Evolutionary conservation across 148 eudicot species (phyloP), one percentile per base, ranked within the genome.

Genomic region (Rhododendron kiyosumense): DNA sequence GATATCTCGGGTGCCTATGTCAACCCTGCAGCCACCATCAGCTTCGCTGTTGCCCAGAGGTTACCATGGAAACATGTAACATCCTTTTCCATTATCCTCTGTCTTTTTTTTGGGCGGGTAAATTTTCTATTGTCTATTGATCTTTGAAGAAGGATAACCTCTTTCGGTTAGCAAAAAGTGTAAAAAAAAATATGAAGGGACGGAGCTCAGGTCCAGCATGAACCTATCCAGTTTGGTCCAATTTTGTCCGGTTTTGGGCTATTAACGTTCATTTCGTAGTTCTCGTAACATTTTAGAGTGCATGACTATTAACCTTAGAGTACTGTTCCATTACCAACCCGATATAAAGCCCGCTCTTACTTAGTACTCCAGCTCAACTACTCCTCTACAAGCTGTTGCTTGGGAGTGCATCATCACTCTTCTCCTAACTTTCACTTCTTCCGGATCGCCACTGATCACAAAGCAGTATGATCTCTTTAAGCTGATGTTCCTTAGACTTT

Each of bases 1-100:
- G 91, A 91, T 52, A 51, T 91, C 43, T 91, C 92, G 38, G 92
- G 92, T 51, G 91, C 90, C 49, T 90, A 87, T 84, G 71, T 90
- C 36, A 90, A 90, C 59, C 90, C 92, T 85, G 92, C 92, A 2
- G 89, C 88, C 86, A 84, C 93, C 84, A 78, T 91, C 48, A 88
- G 89, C 78, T 84, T 91, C 34, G 90, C 90, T 57, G 83, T 85
- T 57, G 79, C 24, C 28, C 7, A 8, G 12, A 24, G 7, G 69
- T 8, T 61, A 8, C 69, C 69, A 7, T 24, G 69, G 67, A 61
- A 8, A 61, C 22, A 61, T 8, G 67, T 22, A 61, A 61, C 13
- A 52, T 51, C 1, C 1, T 34, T 12, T 57, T 18, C n/a, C 1
- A 4, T 57, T 57, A 57, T 57, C 7, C 18, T 20, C 20, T 57